Evolutionary conservation across 169 alveolate species (phyloP).

Genomic region (Besnoitia besnoiti): DNA sequence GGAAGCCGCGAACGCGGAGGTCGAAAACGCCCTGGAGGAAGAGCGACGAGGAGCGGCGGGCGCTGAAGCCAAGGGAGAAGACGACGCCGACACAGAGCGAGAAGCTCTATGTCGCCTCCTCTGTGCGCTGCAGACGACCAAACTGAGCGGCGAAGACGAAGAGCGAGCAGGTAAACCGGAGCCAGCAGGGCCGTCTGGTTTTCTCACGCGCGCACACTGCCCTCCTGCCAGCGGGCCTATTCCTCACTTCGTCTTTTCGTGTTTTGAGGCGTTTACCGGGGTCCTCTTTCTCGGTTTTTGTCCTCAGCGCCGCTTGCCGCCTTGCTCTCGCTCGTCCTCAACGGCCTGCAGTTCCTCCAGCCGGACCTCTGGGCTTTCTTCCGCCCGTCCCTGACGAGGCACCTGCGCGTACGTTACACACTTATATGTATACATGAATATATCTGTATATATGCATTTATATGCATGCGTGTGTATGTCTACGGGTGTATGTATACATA

Average conservation of each 20-base stretch:
- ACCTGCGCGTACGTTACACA: background rate
- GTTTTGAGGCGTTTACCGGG: too few relatives aligned
- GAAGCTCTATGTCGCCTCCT: background rate
- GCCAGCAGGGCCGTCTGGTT: too few relatives aligned
- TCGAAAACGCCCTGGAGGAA: background rate
- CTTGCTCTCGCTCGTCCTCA: background rate
- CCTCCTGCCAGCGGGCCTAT: too few relatives aligned
- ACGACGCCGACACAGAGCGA: background rate
- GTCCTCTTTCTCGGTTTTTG: background rate
- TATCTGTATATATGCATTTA: too few relatives aligned
- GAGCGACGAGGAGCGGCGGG: background rate
- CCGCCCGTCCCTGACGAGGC: background rate
- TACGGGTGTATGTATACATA: too few relatives aligned
- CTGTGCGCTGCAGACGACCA: background rate
- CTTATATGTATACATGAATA: too few relatives aligned
- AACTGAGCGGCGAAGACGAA: slow-evolving; percentile 3
- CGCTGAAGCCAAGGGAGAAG: background rate
- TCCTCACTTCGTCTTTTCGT: too few relatives aligned
- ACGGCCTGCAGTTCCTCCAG: background rate
- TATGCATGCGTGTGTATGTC: too few relatives aligned
- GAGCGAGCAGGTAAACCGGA: background rate
- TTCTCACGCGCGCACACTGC: too few relatives aligned
- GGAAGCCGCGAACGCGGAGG: too few relatives aligned
- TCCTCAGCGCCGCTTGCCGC: background rate
- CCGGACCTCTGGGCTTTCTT: background rate